phyloP scores from a whole-genome alignment of 208 protist species.

The Wallacemonas collosoma region DNA sequence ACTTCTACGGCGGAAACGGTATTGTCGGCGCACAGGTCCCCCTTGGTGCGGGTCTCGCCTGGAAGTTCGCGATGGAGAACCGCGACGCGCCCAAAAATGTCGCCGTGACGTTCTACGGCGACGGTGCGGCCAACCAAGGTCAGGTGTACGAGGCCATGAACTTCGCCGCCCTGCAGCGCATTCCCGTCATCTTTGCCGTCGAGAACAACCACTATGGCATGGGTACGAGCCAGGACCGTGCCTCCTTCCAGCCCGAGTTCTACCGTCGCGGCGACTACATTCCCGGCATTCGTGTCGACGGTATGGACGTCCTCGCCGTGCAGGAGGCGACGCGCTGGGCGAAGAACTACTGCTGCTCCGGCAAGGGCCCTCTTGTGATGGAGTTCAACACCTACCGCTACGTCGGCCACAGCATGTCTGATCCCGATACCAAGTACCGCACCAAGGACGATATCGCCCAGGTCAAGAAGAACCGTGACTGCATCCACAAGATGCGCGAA shows the following conservation, averaged over 20 bases:
- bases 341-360: constrained; percentile 75
- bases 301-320: constrained; percentile 97
- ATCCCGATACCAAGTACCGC: constrained; percentile 97
- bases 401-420: constrained; percentile 98
- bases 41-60: constrained; percentile 95
- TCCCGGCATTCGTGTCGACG: constrained; percentile 96
- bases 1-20: constrained; percentile 98
- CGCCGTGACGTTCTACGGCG: constrained; percentile 95
- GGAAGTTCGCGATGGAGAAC: constrained; percentile 85
- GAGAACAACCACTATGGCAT: constrained; percentile 99
- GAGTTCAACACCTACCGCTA: constrained; percentile 97
- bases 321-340: constrained; percentile 91
- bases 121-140: constrained; percentile 98
- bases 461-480: constrained; percentile 90
- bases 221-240: constrained; percentile 94
- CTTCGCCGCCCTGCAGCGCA: constrained; percentile 97
- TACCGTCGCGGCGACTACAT: constrained; percentile 98
- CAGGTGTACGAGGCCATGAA: constrained; percentile 99
- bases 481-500: constrained; percentile 87
- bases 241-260: constrained; percentile 92
- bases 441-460: constrained; percentile 94
- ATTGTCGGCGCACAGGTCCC: constrained; percentile 98
- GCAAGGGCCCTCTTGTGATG: constrained; percentile 95
- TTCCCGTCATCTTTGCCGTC: constrained; percentile 96
- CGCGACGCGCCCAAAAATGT: constrained; percentile 86